Evolutionary conservation across 1,284 basidiomycete species (phyloP), one percentile per base, ranked within the genome.

Genomic region (Sporisorium graminicola): DNA sequence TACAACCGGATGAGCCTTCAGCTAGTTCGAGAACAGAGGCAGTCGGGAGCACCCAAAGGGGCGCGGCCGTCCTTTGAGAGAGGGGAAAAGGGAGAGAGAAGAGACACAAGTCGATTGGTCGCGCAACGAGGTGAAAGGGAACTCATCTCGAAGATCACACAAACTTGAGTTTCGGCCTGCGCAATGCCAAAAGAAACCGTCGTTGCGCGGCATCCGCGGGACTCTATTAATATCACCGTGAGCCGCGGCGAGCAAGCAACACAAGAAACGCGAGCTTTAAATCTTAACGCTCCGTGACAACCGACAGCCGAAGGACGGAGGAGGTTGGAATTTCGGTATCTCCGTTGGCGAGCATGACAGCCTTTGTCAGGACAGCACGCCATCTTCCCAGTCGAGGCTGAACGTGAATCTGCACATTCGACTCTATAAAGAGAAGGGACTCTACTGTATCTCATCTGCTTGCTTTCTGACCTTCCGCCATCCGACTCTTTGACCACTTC

Each of bases 161-260:
- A 31, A 49, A 49, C 7, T n/a, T 27, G n/a, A 37, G 35, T 7
- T 37, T 12, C 20, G 49, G 29, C 31, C 3, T 51, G 49, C 49
- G 49, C 49, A 16, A 9, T 20, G 49, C 26, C 24, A 51, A 14
- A 27, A 14, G 3, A 8, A n/a, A 22, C 22, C 7, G 27, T n/a
- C 13, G 47, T 14, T 50, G 49, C 49, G 49, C 49, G 12, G 49
- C 49, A 50, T 50, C 49, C 49, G 49, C 49, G 49, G 49, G n/a
- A 50, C 49, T 9, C 9, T 35, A 16, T n/a, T n/a, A n/a, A n/a
- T 50, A 31, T 50, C 29, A 10, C 49, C 29, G 49, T 20, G 12
- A 18, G 47, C 47, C 49, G 49, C 49, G 49, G 49, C 43, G 55
- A 43, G 31, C 20, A 29, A 47, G 22, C 43, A 58, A 22, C 26